Percentiles rank a stretch among this genome's conserved stretches.
Evolutionary conservation across 208 protist genomes (phyloP).

Genomic region (Leishmania braziliensis): DNA sequence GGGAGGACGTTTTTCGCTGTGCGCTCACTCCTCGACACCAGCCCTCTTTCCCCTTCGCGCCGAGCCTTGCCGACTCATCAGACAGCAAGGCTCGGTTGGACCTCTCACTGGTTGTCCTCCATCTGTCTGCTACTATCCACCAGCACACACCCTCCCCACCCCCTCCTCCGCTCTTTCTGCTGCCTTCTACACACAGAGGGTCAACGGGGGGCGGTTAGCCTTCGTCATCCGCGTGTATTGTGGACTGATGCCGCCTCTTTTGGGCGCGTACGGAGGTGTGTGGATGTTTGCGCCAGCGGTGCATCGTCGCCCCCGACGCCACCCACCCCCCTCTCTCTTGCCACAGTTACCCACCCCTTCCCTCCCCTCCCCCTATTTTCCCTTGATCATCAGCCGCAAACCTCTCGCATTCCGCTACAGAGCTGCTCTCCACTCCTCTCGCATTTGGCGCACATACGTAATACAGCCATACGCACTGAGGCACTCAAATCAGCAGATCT

Average conservation of each 20-base stretch:
- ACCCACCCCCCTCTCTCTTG: background rate
- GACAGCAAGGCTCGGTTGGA: no score
- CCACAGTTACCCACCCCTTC: background rate
- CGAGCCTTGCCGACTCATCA: no score
- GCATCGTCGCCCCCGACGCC: background rate
- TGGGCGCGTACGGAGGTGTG: background rate
- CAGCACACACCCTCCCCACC: background rate
- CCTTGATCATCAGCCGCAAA: background rate
- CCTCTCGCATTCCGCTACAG: background rate
- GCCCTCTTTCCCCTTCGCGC: no score
- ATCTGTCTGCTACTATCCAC: background rate
- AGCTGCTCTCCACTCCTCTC: background rate
- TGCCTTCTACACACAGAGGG: background rate
- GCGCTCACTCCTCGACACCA: background rate
- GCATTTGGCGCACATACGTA: background rate
- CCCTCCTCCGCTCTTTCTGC: background rate
- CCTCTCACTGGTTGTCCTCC: background rate
- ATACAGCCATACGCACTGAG: background rate
- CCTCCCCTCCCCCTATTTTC: background rate
- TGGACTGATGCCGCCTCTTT: background rate
- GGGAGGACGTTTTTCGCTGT: background rate
- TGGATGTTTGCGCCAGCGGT: constrained; percentile 1
- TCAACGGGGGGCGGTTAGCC: background rate
- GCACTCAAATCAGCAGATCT: background rate
- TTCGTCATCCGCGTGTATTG: background rate